phyloP scores from a whole-genome alignment of 2,329 filamentous ascomycete species.

The Lecanoromycetidae sp. region DNA sequence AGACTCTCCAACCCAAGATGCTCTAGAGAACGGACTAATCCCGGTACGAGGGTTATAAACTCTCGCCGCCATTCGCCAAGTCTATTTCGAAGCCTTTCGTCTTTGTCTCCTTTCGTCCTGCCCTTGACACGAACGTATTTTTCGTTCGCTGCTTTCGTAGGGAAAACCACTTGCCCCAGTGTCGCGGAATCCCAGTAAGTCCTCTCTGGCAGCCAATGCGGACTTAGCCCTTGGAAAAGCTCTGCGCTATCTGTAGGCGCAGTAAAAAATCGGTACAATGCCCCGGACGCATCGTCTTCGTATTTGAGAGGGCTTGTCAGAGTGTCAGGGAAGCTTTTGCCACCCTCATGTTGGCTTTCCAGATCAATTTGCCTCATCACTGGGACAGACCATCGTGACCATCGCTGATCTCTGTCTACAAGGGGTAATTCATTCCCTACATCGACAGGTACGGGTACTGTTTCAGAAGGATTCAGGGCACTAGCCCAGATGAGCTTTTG shows the following conservation, averaged over 20 bases:
- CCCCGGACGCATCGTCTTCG: background rate
- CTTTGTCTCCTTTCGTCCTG: background rate
- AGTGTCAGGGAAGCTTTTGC: too few species aligned
- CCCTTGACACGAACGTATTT: background rate
- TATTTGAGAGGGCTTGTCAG: background rate
- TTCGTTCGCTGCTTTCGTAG: background rate
- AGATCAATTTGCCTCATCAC: background rate
- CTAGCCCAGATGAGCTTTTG: background rate
- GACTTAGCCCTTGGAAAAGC: background rate
- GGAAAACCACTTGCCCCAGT: constrained; percentile 3
- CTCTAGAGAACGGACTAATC: background rate
- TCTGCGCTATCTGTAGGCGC: background rate
- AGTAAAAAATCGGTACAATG: constrained; percentile 4
- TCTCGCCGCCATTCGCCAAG: background rate
- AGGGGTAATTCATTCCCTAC: constrained; percentile 2
- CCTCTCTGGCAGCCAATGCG: background rate
- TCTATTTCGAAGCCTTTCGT: background rate
- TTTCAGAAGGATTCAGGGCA: background rate
- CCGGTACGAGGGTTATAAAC: background rate
- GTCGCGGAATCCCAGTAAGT: background rate
- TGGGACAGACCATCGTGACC: constrained; percentile 8
- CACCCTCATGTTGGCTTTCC: background rate
- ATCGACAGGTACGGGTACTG: background rate
- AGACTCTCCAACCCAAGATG: background rate
- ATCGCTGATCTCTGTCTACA: constrained; percentile 1